Percentiles rank a stretch among this genome's conserved stretches.
These are phyloP conservation scores for Kazachstania africana DNA, from an alignment of 805 yeast genomes.

Conservation along the genomic window DNA sequence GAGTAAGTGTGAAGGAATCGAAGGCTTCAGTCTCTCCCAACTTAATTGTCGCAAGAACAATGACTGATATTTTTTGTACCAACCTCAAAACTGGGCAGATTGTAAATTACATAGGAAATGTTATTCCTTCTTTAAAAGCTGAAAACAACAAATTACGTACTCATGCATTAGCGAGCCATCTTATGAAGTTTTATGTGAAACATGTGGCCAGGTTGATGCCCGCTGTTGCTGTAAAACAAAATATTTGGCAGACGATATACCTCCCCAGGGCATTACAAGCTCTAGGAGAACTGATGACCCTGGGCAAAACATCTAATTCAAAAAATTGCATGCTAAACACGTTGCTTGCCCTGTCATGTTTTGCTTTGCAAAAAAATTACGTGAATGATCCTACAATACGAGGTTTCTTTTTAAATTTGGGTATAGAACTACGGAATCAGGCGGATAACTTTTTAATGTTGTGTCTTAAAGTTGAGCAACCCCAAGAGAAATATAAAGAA, in stretches of 20 bases:
- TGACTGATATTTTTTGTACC: too few relatives aligned
- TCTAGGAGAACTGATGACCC: conserved; percentile 62
- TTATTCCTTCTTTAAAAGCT: background rate
- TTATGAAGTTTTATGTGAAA: conserved; percentile 57
- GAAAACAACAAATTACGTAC: conserved; percentile 23
- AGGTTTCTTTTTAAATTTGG: conserved; percentile 12
- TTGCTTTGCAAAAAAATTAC: conserved; percentile 62
- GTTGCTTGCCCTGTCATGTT: conserved; percentile 66
- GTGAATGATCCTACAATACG: conserved; percentile 49
- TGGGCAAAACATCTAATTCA: conserved; percentile 63
- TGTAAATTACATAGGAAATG: background rate
- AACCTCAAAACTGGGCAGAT: too few relatives aligned
- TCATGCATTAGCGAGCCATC: conserved; percentile 57
- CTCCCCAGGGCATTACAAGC: conserved; percentile 74
- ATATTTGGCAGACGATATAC: conserved; percentile 78
- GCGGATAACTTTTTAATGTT: conserved; percentile 28
- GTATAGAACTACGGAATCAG: background rate
- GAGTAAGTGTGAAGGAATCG: too few relatives aligned
- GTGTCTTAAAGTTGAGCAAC: conserved; percentile 40
- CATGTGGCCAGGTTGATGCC: conserved; percentile 71
- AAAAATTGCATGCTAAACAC: conserved; percentile 69
- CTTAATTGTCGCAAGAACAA: too few relatives aligned
- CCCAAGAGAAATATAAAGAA: conserved; percentile 64
- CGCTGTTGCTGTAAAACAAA: conserved; percentile 54
- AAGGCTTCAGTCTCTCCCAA: too few relatives aligned